Percentiles rank a stretch among this genome's conserved stretches.
Evolutionary conservation across 805 yeast genomes (phyloP).

Genomic region (Wickerhamiella slavikovae): DNA sequence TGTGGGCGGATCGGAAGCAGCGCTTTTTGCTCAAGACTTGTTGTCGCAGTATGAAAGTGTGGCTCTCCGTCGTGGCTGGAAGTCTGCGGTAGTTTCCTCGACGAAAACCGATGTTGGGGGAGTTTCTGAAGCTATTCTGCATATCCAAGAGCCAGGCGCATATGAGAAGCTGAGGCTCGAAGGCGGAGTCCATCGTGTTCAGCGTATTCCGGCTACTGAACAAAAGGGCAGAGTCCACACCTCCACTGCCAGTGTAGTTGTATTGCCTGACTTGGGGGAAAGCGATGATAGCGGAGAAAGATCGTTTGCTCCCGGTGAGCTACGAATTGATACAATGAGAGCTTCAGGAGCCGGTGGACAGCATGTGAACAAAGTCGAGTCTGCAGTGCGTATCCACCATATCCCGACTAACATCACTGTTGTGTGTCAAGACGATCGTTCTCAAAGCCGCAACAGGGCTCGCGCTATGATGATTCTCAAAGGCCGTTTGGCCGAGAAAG

Average conservation of each 20-base stretch:
- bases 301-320: slow-evolving; percentile 66
- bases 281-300: slow-evolving; percentile 36
- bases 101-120: slow-evolving; percentile 38
- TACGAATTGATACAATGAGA: slow-evolving; percentile 90
- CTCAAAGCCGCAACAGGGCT: slow-evolving; percentile 87
- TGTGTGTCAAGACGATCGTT: slow-evolving; percentile 81
- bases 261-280: slow-evolving; percentile 42
- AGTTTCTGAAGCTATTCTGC: slow-evolving; percentile 51
- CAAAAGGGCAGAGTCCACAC: slow-evolving; percentile 88
- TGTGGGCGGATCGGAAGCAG: slow-evolving; percentile 89
- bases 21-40: slow-evolving; percentile 63
- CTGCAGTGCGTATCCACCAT: slow-evolving; percentile 87
- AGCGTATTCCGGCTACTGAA: slow-evolving; percentile 83
- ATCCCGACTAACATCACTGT: slow-evolving; percentile 80
- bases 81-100: slow-evolving; percentile 34
- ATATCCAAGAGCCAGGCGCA: slow-evolving; percentile 57
- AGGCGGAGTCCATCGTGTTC: slow-evolving; percentile 93
- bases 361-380: slow-evolving; percentile 92
- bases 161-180: slow-evolving; percentile 59
- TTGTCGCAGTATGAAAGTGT: slow-evolving; percentile 62
- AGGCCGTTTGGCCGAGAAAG: slow-evolving; percentile 67
- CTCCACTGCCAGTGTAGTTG: slow-evolving; percentile 89
- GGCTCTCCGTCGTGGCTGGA: slow-evolving; percentile 50
- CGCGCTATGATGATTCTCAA: slow-evolving; percentile 70
- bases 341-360: slow-evolving; percentile 97